Percentiles rank a stretch among this genome's conserved stretches.
Evolutionary conservation across 176 grass and related monocot species (phyloP).

Genomic region (Lolium multiflorum): DNA sequence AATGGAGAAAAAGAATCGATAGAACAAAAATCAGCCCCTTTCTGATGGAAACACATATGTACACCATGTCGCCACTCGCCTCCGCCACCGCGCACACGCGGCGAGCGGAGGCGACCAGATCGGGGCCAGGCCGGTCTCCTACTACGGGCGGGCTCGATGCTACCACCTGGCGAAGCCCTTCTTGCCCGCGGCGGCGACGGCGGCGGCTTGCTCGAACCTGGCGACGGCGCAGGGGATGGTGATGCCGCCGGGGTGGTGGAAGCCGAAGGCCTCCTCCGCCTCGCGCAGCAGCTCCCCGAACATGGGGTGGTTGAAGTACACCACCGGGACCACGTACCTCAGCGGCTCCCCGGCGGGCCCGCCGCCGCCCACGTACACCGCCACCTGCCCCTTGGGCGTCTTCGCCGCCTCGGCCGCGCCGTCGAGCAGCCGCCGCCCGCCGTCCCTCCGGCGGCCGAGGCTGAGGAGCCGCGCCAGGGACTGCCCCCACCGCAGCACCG

Average conservation of each 20-base stretch:
- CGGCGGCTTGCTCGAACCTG: conserved; percentile 69
- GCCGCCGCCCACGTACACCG: conserved; percentile 77
- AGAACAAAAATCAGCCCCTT: conserved; percentile 26
- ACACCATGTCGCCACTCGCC: conserved; percentile 48
- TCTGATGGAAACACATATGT: conserved; percentile 42
- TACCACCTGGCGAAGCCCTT: conserved; percentile 55
- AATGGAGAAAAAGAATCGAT: background rate
- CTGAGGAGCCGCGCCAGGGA: conserved; percentile 52
- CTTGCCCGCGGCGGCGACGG: conserved; percentile 53
- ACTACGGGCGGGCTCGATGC: background rate
- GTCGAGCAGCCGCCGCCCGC: background rate
- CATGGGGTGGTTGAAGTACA: conserved; percentile 96
- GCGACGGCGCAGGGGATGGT: conserved; percentile 90
- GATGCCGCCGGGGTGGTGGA: conserved; percentile 92
- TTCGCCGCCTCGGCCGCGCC: background rate
- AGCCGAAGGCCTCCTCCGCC: conserved; percentile 94
- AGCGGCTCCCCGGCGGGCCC: conserved; percentile 42
- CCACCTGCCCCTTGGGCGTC: conserved; percentile 89
- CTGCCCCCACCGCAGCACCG: conserved; percentile 62
- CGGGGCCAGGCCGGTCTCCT: background rate
- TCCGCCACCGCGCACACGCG: background rate
- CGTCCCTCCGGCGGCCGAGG: conserved; percentile 26
- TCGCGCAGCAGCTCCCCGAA: conserved; percentile 85
- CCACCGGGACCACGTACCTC: conserved; percentile 83
- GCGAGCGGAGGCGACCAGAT: background rate